phyloP scores from a whole-genome alignment of 1,284 basidiomycete genomes.

The Gymnopus androsaceus region DNA sequence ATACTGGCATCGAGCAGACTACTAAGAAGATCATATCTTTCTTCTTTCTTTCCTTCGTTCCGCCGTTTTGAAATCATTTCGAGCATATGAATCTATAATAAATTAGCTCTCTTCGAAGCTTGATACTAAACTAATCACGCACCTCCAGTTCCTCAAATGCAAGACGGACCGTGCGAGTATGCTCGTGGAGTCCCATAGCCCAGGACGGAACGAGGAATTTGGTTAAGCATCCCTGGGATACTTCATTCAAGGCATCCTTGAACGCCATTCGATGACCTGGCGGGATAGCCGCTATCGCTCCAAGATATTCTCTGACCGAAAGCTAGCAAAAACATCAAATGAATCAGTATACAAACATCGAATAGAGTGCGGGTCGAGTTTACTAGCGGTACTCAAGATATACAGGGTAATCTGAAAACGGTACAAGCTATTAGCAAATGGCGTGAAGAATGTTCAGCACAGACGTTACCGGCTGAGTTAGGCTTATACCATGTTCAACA shows the following conservation, averaged over 20 bases:
- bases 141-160: slow-evolving; percentile 56
- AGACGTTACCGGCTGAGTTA: slow-evolving; percentile 50
- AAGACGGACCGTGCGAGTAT: slow-evolving; percentile 34
- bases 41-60: slow-evolving; percentile 39
- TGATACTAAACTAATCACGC: slow-evolving; percentile 15
- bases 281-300: slow-evolving; percentile 45
- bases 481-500: slow-evolving; percentile 38
- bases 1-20: slow-evolving; percentile 54
- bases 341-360: neutral
- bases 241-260: slow-evolving; percentile 53
- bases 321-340: slow-evolving; percentile 31
- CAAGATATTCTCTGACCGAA: slow-evolving; percentile 57
- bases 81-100: slow-evolving; percentile 47
- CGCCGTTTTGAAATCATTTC: slow-evolving; percentile 57
- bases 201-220: slow-evolving; percentile 48
- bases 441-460: neutral
- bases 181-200: slow-evolving; percentile 42
- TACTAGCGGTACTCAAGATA: slow-evolving; percentile 56
- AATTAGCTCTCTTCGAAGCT: no score
- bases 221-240: slow-evolving; percentile 44
- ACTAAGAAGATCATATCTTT: slow-evolving; percentile 56
- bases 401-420: slow-evolving; percentile 52
- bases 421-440: neutral
- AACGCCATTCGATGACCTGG: slow-evolving; percentile 55
- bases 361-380: neutral